Conservation (phyloP, 2,329 filamentous ascomycete genomes). For the Aspergillus ibericus region DNA sequence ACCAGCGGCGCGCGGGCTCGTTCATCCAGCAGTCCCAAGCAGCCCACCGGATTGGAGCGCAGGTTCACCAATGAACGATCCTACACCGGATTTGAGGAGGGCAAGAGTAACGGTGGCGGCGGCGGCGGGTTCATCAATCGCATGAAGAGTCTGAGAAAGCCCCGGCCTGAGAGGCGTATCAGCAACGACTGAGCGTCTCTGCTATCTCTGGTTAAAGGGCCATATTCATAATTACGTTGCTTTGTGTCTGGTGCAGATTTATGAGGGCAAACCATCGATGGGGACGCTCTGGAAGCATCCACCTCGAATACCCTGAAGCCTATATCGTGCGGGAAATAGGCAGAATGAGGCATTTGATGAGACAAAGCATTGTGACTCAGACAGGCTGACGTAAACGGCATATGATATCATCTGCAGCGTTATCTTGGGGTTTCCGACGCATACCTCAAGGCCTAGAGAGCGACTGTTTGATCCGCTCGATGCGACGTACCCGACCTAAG, state of each 20-base stretch:
- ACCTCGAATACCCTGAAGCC: not conserved
- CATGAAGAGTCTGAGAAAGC: conserved; percentile 74
- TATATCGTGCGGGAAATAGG: not conserved
- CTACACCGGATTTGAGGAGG: conserved; percentile 34
- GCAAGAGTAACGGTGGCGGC: conserved; percentile 46
- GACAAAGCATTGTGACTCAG: not conserved
- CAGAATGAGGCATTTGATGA: not conserved
- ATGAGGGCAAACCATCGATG: not conserved
- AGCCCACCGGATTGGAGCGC: conserved; percentile 58
- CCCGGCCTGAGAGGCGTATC: conserved; percentile 42
- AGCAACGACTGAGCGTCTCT: conserved; percentile 28
- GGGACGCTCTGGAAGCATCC: conserved; percentile 3
- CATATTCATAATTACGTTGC: not conserved
- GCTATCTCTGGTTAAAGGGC: not conserved
- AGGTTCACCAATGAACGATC: conserved; percentile 60
- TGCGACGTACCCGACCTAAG: not conserved
- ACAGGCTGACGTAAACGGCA: not conserved
- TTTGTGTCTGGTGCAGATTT: not conserved
- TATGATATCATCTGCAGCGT: conserved; percentile 2
- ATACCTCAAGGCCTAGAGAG: not conserved
- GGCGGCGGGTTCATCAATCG: conserved; percentile 68
- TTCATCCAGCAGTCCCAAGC: conserved; percentile 61
- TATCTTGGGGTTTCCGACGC: not conserved
- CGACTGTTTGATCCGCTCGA: not conserved
- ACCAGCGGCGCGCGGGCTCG: conserved; percentile 37